Base-by-base conservation (phyloP, 2,329 filamentous ascomycete genomes). In the Ascochyta pisi region DNA sequence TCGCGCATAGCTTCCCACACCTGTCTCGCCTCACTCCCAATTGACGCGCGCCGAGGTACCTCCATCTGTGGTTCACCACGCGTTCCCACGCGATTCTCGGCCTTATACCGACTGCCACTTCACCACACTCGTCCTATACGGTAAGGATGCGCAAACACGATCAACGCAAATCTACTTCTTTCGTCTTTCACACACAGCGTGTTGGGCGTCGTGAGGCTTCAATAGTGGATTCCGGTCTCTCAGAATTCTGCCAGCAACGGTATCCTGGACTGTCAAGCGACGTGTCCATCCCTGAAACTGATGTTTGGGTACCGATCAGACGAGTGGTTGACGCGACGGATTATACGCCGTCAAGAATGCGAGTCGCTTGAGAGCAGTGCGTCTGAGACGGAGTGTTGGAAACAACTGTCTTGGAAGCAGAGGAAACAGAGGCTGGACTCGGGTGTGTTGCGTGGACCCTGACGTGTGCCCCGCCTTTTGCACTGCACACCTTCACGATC, bases 151-250 rank as follows among this genome's bases (percentile, higher is more conserved):
- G 35, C 42, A 58, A 45, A 49, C 44, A 40, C 54, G 47, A 52
- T 40, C 48, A 40, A 49, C 39, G 35, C 33, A 35, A 19, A 3
- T 10, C 7, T 35, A 29, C 33, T 50, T 43, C 44, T 10, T 51
- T 51, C 16, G 38, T 33, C 5, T 27, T 7, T 23, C 3, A 4
- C 27, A 19, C 29, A 31, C 46, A 22, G 35, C n/a, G 34, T 26
- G 35, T 60, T 59, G 57, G 57, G 57, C 60, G 57, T 53, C 54
- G 62, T 61, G 57, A 64, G 60, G 60, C 62, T 64, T 41, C 52
- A 41, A 62, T 35, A 44, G 55, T 49, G 33, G 57, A 57, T 63
- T 60, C 45, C 46, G 56, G 50, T 50, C 35, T 33, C 31, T 43
- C 26, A 43, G 33, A 43, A 48, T 57, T 61, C 55, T 61, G 55